phyloP scores from a whole-genome alignment of 768 basidiomycete genomes.

The Pulveroboletus sp. region DNA sequence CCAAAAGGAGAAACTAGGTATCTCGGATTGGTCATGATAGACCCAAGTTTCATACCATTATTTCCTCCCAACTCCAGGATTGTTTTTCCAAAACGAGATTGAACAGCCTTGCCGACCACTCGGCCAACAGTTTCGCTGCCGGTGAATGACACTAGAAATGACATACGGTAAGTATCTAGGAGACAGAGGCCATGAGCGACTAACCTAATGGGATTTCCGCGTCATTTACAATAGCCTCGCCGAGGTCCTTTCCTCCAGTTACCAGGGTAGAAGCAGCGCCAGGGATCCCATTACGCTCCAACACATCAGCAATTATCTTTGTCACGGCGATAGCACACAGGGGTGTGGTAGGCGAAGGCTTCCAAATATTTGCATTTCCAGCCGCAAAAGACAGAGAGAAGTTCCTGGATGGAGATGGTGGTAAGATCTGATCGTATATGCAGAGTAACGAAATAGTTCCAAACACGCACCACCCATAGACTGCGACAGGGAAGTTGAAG shows the following conservation, averaged over 20 bases:
- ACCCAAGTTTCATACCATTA: conserved; percentile 57
- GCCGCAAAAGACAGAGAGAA: conserved; percentile 81
- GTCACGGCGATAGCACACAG: conserved; percentile 89
- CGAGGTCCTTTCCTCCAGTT: conserved; percentile 77
- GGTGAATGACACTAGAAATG: conserved; percentile 78
- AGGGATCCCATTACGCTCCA: conserved; percentile 78
- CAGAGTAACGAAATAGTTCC: not conserved
- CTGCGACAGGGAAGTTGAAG: conserved; percentile 95
- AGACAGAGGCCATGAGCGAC: conserved; percentile 7
- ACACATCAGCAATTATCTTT: conserved; percentile 72
- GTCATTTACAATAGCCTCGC: conserved; percentile 74
- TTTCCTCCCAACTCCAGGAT: conserved; percentile 94
- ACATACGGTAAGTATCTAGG: not conserved
- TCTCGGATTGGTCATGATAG: conserved; percentile 17
- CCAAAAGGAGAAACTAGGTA: conserved; percentile 15
- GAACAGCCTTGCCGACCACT: conserved; percentile 82
- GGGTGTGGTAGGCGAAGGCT: conserved; percentile 86
- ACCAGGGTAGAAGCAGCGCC: conserved; percentile 82
- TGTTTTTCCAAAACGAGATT: conserved; percentile 83
- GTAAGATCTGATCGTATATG: conserved; percentile 6
- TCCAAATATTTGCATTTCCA: conserved; percentile 94
- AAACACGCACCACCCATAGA: conserved; percentile 73
- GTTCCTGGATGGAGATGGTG: conserved; percentile 56
- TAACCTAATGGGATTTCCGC: conserved; percentile 73
- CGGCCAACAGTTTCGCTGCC: conserved; percentile 87